phyloP scores from a whole-genome alignment of 805 yeast genomes.

The Helenozyma baotianmanensis region DNA sequence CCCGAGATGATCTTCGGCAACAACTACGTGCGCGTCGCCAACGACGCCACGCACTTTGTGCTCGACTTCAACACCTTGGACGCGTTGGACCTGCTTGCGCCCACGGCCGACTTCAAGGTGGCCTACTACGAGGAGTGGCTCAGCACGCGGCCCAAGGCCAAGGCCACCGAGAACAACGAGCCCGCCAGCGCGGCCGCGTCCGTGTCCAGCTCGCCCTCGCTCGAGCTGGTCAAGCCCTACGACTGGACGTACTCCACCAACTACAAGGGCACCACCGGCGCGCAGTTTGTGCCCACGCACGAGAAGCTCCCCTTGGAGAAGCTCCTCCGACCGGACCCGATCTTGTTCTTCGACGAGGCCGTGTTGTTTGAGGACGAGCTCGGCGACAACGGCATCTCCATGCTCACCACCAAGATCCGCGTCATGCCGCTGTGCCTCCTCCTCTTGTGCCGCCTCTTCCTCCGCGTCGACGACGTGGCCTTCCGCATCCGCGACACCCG shows the following conservation, averaged over 20 bases:
- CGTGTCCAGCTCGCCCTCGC: neutral
- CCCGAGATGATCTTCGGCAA: slow-evolving; percentile 98
- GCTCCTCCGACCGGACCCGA: slow-evolving; percentile 73
- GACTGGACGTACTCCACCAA: slow-evolving; percentile 95
- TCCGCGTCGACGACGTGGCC: slow-evolving; percentile 87
- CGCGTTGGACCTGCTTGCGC: slow-evolving; percentile 47
- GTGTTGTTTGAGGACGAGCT: slow-evolving; percentile 89
- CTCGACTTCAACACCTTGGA: slow-evolving; percentile 73
- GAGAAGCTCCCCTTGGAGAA: slow-evolving; percentile 63
- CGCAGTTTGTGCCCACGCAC: slow-evolving; percentile 18
- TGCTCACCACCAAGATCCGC: slow-evolving; percentile 71
- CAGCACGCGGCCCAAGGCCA: slow-evolving; percentile 26
- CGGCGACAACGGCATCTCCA: slow-evolving; percentile 91
- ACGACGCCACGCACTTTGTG: slow-evolving; percentile 34
- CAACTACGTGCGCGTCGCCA: slow-evolving; percentile 53
- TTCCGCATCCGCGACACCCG: slow-evolving; percentile 83
- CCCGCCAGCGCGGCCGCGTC: neutral
- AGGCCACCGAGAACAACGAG: neutral
- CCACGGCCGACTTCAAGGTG: slow-evolving; percentile 46
- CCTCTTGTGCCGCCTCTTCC: slow-evolving; percentile 68
- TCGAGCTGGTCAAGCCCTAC: slow-evolving; percentile 70
- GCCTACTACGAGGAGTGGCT: slow-evolving; percentile 86
- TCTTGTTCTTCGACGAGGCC: slow-evolving; percentile 83
- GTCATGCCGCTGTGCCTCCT: slow-evolving; percentile 83
- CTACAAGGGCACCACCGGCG: slow-evolving; percentile 57